phyloP scores from a whole-genome alignment of 192 early-diverging fungal species.

The Gigaspora rosea region DNA sequence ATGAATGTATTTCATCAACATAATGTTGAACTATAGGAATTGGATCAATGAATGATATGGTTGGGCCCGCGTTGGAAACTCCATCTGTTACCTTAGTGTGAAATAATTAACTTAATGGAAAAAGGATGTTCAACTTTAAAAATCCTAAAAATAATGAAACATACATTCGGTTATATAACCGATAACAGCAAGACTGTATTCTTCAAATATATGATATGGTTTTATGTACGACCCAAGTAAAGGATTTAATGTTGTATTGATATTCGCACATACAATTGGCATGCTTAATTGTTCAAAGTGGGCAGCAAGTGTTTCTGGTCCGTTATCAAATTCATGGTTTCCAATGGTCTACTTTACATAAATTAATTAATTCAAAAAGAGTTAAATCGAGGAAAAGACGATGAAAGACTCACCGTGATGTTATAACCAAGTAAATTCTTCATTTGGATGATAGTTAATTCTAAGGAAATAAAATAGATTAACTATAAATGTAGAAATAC shows the following conservation, averaged over 20 bases:
- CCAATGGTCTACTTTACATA: conserved; percentile 41
- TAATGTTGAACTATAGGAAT: conserved; percentile 61
- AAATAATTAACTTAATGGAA: not conserved
- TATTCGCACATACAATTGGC: conserved; percentile 68
- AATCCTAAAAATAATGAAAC: not conserved
- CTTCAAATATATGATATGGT: conserved; percentile 67
- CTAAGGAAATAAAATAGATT: too few relatives aligned
- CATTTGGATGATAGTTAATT: not conserved
- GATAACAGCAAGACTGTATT: conserved; percentile 68
- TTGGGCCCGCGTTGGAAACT: conserved; percentile 56
- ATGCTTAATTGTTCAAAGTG: conserved; percentile 61
- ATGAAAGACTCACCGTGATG: conserved; percentile 32
- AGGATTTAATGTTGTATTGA: conserved; percentile 54
- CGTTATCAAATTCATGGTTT: conserved; percentile 80
- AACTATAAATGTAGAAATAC: too few relatives aligned
- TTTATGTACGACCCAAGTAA: conserved; percentile 53
- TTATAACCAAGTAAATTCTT: conserved; percentile 67
- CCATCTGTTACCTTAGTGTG: conserved; percentile 46
- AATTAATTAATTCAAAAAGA: conserved; percentile 22
- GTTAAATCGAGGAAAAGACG: conserved; percentile 30
- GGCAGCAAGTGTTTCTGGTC: conserved; percentile 50
- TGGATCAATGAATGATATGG: conserved; percentile 59
- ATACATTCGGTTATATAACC: conserved; percentile 61
- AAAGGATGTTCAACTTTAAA: not conserved
- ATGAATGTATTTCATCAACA: conserved; percentile 58